Conservation (phyloP, 352 stramenopile species). For the Blastocystis sp. region DNA sequence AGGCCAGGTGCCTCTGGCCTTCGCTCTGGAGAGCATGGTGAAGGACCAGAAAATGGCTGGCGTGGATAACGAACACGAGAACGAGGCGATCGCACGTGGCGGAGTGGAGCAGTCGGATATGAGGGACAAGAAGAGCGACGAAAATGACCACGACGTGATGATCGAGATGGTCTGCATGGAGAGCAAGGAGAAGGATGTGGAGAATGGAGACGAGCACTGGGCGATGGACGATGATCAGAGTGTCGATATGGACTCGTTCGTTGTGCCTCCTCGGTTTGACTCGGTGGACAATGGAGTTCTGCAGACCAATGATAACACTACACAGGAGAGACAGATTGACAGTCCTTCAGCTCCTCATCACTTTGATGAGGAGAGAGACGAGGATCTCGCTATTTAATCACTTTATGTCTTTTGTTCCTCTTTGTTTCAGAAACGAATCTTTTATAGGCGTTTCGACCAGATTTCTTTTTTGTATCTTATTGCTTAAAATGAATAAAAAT, state of each 20-base stretch:
- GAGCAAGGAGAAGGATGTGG: slow-evolving; percentile 7
- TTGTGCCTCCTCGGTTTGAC: slow-evolving; percentile 10
- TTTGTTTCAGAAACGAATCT: background rate
- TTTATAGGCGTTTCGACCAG: background rate
- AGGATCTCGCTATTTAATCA: slow-evolving; percentile 15
- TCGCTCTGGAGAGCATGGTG: slow-evolving; percentile 27
- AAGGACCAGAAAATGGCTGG: slow-evolving; percentile 29
- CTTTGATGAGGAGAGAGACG: background rate
- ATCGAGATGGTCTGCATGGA: background rate
- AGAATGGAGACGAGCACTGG: background rate
- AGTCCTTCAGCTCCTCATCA: background rate
- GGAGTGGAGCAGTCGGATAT: background rate
- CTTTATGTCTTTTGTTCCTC: background rate
- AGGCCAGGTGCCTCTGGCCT: slow-evolving; percentile 20
- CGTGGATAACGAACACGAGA: slow-evolving; percentile 41
- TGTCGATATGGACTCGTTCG: background rate
- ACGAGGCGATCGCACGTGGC: background rate
- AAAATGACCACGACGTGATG: background rate
- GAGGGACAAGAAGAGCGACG: background rate
- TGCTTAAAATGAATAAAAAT: background rate
- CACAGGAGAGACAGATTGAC: background rate
- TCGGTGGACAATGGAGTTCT: background rate
- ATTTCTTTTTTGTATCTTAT: background rate
- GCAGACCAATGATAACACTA: background rate
- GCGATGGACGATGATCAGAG: background rate